Base-by-base conservation (phyloP, 768 basidiomycete species). In the Termitomyces sp. region DNA sequence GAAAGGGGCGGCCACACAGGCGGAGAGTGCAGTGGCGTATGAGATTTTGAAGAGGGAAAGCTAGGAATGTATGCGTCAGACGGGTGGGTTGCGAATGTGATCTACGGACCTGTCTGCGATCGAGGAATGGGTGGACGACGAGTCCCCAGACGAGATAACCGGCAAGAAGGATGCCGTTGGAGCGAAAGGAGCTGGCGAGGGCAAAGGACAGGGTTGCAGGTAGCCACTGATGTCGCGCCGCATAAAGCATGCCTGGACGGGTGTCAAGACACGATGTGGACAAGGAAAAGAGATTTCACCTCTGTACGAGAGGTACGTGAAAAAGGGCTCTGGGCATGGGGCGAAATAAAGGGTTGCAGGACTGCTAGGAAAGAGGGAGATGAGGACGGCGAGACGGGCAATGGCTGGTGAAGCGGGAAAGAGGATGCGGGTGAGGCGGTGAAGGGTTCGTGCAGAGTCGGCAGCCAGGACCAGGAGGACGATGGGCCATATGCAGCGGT, bases 251-350 rank as follows among this genome's bases (percentile, higher is more conserved):
- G 16, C 86, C 85, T 86, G 56, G 12, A 54, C 11, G 41, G 27
- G 2, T 17, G 38, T 58, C 16, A 43, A n/a, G 40, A 21, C 27
- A 32, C 19, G 25, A 44, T 2, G 7, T 1, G 17, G 2, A 17
- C 61, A 21, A 35, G 37, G 35, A 19, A 23, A 42, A n/a, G 62
- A 59, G 1, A 59, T 3, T 29, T 74, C 66, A 77, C 90, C 92
- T 65, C 71, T 75, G 67, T 95, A 96, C 0, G 92, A 89, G 25
- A 90, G 71, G 58, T 82, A 82, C 0, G 95, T 89, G 70, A 91
- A 95, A 69, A 93, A 89, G 0, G 95, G 90, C 65, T 98, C 96
- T 48, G 75, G 84, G 69, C 90, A 96, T 0, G 89, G 81, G 0
- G 87, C 86, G 45, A 87, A 79, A 25, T 84, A 79, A 21, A 90